A percentile compares a stretch with the other conserved stretches of the same genome.
Evolutionary conservation across 1,284 basidiomycete genomes (phyloP).

Genomic region (Malassezia dermatis): DNA sequence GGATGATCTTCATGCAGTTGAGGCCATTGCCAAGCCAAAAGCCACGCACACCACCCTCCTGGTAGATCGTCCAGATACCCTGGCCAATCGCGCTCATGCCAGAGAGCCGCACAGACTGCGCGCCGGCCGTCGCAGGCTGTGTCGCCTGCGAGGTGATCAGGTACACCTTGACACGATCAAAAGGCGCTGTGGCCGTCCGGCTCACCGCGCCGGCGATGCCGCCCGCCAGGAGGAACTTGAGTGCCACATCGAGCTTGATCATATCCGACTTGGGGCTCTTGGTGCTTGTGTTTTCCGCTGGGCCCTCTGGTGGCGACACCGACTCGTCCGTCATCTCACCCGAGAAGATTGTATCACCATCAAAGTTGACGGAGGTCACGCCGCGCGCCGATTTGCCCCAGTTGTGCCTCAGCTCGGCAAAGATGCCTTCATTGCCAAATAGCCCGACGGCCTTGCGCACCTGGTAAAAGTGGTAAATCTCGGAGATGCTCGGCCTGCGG

Average conservation of each 20-base stretch:
- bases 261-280: conserved; percentile 55
- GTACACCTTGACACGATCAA: conserved; percentile 93
- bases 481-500: conserved; percentile 35
- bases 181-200: conserved; percentile 88
- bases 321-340: conserved; percentile 25
- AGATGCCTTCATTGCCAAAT: conserved; percentile 44
- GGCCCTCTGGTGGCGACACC: not conserved
- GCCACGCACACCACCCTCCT: conserved; percentile 62
- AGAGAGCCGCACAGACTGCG: not conserved
- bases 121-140: conserved; percentile 11
- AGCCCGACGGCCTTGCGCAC: conserved; percentile 44
- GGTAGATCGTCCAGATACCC: conserved; percentile 69
- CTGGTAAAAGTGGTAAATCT: conserved; percentile 47
- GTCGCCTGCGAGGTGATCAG: conserved; percentile 64
- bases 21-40: conserved; percentile 74
- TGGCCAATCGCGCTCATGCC: conserved; percentile 57
- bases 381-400: conserved; percentile 43
- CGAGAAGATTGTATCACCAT: conserved; percentile 41
- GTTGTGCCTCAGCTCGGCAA: conserved; percentile 38
- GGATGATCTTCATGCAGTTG: conserved; percentile 76
- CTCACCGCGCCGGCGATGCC: conserved; percentile 94
- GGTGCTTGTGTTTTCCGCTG: conserved; percentile 41
- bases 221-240: conserved; percentile 84
- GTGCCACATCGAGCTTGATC: conserved; percentile 63
- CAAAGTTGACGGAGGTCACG: conserved; percentile 38